Percentiles rank a stretch among this genome's conserved stretches.
Conservation (phyloP, 2,329 filamentous ascomycete genomes). For the Cladophialophora immunda region DNA sequence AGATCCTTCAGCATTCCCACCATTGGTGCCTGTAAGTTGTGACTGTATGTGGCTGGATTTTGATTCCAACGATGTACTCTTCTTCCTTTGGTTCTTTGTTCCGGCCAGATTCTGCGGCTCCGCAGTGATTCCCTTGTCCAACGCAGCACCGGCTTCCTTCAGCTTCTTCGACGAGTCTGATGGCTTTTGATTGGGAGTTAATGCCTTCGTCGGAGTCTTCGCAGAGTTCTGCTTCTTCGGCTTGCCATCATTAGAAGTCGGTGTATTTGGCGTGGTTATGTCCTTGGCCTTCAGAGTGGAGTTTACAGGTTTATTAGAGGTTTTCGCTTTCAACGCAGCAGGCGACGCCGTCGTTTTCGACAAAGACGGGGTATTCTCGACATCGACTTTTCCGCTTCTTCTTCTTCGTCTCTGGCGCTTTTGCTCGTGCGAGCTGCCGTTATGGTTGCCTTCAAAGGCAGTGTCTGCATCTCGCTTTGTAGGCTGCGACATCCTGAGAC, state of each 20-base stretch:
- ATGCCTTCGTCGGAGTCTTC: not conserved
- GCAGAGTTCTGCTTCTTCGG: not conserved
- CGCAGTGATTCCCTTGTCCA: not conserved
- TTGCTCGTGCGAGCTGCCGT: slow-evolving; percentile 8
- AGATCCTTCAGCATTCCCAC: not conserved
- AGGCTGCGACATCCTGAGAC: slow-evolving; percentile 29
- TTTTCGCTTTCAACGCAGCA: not conserved
- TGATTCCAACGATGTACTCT: not conserved
- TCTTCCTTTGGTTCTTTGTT: not conserved
- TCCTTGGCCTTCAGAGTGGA: not conserved
- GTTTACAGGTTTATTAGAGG: not conserved
- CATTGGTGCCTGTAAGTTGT: not conserved
- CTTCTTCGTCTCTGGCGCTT: slow-evolving; percentile 43
- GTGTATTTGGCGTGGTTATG: not conserved
- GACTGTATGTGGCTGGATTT: not conserved
- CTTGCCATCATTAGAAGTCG: not conserved
- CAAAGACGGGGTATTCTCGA: not conserved
- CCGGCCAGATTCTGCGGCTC: not conserved
- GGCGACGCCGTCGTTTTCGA: not conserved
- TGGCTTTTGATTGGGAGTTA: not conserved
- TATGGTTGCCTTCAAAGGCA: slow-evolving; percentile 31
- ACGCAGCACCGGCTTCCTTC: not conserved
- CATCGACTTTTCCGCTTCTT: slow-evolving; percentile 42
- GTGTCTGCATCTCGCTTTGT: slow-evolving; percentile 34
- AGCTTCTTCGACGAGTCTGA: not conserved